Conservation (phyloP, 768 basidiomycete genomes). For the Amanita rimosa region DNA sequence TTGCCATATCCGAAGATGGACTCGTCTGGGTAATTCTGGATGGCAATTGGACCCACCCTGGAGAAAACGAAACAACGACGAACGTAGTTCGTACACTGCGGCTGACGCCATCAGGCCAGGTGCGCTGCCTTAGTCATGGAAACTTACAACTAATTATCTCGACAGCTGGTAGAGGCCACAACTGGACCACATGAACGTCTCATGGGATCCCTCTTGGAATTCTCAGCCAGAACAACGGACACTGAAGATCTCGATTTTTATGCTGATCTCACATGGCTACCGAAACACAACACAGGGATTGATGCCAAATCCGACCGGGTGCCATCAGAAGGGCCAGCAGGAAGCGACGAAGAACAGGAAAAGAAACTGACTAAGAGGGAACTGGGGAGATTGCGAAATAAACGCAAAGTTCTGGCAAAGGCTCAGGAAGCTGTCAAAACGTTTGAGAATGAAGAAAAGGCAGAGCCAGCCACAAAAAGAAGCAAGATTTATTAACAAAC, state of each 20-base stretch:
- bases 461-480: background rate
- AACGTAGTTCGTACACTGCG: constrained; percentile 16
- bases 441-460: background rate
- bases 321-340: constrained; percentile 2
- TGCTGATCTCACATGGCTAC: constrained; percentile 39
- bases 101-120: constrained; percentile 24
- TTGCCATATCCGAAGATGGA: constrained; percentile 10
- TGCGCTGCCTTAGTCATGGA: constrained; percentile 11
- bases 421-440: constrained; percentile 10
- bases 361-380: constrained; percentile 32
- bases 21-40: constrained; percentile 15
- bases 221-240: constrained; percentile 35
- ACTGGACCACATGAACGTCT: constrained; percentile 17
- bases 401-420: constrained; percentile 30
- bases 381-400: constrained; percentile 38
- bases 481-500: background rate
- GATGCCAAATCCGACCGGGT: constrained; percentile 1
- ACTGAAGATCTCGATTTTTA: constrained; percentile 52
- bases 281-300: constrained; percentile 38
- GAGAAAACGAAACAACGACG: constrained; percentile 5
- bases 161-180: constrained; percentile 23
- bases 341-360: constrained; percentile 10
- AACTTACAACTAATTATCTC: background rate
- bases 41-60: constrained; percentile 11
- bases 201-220: constrained; percentile 22